phyloP scores from a whole-genome alignment of 805 yeast species.

The Yamadazyma kitorensis region DNA sequence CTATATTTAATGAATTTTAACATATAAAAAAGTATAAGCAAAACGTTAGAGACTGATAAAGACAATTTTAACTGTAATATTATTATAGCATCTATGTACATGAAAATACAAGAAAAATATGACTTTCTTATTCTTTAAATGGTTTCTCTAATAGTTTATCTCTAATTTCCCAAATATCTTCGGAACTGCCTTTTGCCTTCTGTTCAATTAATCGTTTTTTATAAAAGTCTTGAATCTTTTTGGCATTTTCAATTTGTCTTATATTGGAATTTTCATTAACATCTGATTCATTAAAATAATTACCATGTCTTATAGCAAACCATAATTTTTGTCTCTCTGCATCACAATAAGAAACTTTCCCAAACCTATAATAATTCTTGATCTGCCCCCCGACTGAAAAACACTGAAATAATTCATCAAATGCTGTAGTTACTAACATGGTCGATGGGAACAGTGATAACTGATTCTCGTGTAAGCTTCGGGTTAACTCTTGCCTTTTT shows the following conservation, averaged over 20 bases:
- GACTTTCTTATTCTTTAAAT: slow-evolving; percentile 21
- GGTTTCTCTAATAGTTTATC: slow-evolving; percentile 33
- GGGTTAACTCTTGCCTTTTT: slow-evolving; percentile 21
- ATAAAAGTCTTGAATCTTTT: slow-evolving; percentile 66
- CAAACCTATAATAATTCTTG: slow-evolving; percentile 79
- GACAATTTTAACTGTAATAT: neutral
- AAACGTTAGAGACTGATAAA: neutral
- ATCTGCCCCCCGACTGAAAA: slow-evolving; percentile 90
- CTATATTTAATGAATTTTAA: neutral
- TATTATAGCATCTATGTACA: slow-evolving; percentile 3
- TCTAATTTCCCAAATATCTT: slow-evolving; percentile 75
- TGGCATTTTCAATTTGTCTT: slow-evolving; percentile 45
- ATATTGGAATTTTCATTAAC: slow-evolving; percentile 18
- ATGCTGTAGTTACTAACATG: slow-evolving; percentile 58
- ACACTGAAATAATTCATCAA: slow-evolving; percentile 83
- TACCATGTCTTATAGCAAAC: slow-evolving; percentile 68
- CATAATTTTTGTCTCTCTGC: slow-evolving; percentile 70
- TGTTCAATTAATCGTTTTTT: slow-evolving; percentile 60
- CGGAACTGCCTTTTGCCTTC: slow-evolving; percentile 69
- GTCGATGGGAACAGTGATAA: slow-evolving; percentile 28
- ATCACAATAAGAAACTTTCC: slow-evolving; percentile 70
- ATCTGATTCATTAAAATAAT: slow-evolving; percentile 17
- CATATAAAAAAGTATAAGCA: neutral
- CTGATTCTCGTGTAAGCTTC: slow-evolving; percentile 19
- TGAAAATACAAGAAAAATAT: slow-evolving; percentile 1